Base-by-base conservation (phyloP, 805 yeast genomes). In the Saturnispora silvae region DNA sequence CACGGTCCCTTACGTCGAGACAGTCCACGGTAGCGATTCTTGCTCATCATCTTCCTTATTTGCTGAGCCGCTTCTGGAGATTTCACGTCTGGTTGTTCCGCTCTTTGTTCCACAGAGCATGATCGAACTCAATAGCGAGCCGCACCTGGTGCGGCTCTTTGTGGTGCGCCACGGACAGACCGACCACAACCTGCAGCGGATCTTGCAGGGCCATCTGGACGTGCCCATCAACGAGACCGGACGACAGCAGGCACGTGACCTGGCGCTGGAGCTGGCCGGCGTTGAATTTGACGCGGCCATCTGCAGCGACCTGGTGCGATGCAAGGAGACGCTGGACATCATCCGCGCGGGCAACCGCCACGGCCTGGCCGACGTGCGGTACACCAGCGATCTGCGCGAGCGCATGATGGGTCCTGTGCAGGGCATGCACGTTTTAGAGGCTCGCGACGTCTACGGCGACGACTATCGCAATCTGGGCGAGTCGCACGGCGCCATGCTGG, bases 101-200 rank as follows among this genome's bases (percentile, higher is more conserved):
- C n/a, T n/a, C n/a, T n/a, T n/a, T n/a, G n/a, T n/a, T n/a, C n/a
- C n/a, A n/a, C n/a, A n/a, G n/a, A n/a, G n/a, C n/a, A n/a, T n/a
- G n/a, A 10, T 28, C 14, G 17, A 38, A 15, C 37, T 41, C 10
- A 57, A 54, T 31, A 34, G 35, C 11, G 45, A 50, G 31, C 17
- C 20, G 3, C 16, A 27, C 5, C 44, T 35, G 5, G 41, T 56
- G 6, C 45, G 64, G 9, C 40, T 81, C 3, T 77, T 79, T 45
- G 54, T 83, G 4, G 72, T 84, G 4, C 71, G 95, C 49, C 95
- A 84, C 49, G 95, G 95, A 1, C 92, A 81, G 53, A 84, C 95
- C 0, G 76, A 76, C 40, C 77, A 78, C 56, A 84, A 84, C 52
- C 65, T 67, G 27, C 52, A 68, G 37, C 78, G 75, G 56, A 78